Conservation (phyloP, 148 eudicot species). For the Rhododendron henanense region DNA sequence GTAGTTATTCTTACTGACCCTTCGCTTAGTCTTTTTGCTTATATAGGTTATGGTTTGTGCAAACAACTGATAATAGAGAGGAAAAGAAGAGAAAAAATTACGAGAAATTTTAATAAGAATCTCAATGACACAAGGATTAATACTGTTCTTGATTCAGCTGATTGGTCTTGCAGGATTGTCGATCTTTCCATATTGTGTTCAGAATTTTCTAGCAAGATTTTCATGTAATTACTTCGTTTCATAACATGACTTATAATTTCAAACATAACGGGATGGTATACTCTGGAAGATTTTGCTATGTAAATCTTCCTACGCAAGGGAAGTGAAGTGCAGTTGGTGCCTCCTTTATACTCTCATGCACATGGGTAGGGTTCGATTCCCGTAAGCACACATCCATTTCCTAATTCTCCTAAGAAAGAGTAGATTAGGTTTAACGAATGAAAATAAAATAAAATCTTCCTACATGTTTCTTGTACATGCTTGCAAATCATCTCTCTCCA, state of each 20-base stretch:
- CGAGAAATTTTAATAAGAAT: too few species aligned
- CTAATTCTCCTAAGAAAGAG: too few species aligned
- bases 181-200: not conserved
- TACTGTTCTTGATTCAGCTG: not conserved
- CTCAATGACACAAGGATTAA: not conserved
- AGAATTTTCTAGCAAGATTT: not conserved
- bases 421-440: too few species aligned
- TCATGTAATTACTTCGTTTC: not conserved
- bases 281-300: not conserved
- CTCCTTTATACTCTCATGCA: too few species aligned
- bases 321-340: too few species aligned
- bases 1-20: too few species aligned
- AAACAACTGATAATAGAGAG: too few species aligned
- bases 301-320: too few species aligned
- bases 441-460: too few species aligned
- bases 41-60: not conserved
- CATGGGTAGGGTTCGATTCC: too few species aligned
- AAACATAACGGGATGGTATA: not conserved
- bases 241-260: not conserved
- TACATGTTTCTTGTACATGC: not conserved
- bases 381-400: too few species aligned
- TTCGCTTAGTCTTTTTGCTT: not conserved
- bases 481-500: not conserved
- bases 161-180: not conserved
- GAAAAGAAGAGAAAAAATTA: too few species aligned